Percentiles rank a stretch among this genome's conserved stretches.
These are phyloP conservation scores for Gossypioides kirkii DNA, from an alignment of 345 rosid species.

Conservation along the genomic window DNA sequence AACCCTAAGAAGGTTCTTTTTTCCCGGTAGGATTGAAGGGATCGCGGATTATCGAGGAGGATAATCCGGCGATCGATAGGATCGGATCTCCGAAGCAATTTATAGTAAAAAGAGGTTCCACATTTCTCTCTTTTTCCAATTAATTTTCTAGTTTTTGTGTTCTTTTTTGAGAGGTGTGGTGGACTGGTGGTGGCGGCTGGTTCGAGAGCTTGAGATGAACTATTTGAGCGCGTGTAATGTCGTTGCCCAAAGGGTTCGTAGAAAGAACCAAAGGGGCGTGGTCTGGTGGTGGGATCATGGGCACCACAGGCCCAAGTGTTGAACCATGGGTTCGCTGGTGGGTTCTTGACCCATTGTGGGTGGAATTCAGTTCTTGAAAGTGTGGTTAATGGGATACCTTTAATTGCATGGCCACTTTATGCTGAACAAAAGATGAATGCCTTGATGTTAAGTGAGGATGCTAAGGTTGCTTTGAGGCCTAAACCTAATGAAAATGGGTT, in stretches of 20 bases:
- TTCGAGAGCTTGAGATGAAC: not conserved
- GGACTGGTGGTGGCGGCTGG: constrained; percentile 21
- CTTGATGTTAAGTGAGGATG: constrained; percentile 39
- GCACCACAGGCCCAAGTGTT: constrained; percentile 76
- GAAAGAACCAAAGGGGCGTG: constrained; percentile 51
- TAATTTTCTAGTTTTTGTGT: not conserved
- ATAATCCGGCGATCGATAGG: constrained; percentile 11
- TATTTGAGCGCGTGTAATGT: not conserved
- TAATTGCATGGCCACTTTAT: constrained; percentile 81
- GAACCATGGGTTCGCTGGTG: constrained; percentile 68
- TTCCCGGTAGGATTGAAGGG: not conserved
- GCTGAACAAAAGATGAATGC: constrained; percentile 93
- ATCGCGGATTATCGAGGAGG: constrained; percentile 1
- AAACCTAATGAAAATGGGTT: constrained; percentile 33
- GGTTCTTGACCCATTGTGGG: constrained; percentile 78
- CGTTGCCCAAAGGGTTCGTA: constrained; percentile 53
- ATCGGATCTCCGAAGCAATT: constrained; percentile 14
- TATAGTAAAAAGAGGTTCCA: constrained; percentile 4
- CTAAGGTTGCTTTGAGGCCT: constrained; percentile 40
- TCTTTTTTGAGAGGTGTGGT: not conserved
- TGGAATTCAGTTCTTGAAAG: constrained; percentile 87
- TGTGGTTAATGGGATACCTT: constrained; percentile 65
- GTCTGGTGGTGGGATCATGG: constrained; percentile 65
- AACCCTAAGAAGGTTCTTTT: not conserved
- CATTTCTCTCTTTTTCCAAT: constrained; percentile 5